Evolutionary conservation across 768 basidiomycete genomes (phyloP).

Genomic region (Rhizopogon vesiculosus): DNA sequence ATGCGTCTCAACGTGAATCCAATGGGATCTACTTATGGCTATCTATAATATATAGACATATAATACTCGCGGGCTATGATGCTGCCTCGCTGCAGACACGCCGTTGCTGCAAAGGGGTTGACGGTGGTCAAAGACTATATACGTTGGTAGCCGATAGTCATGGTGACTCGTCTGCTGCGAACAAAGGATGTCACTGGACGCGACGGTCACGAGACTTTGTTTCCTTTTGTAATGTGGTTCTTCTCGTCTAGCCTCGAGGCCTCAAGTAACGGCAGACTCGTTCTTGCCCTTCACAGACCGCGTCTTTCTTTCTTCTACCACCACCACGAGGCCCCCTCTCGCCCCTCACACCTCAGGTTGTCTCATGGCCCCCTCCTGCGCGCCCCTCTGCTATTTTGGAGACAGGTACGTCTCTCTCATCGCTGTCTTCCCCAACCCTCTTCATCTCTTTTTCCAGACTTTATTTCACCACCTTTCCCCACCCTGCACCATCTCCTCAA

Average conservation of each 20-base stretch:
- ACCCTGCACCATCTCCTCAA: constrained; percentile 64
- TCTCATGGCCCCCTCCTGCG: constrained; percentile 47
- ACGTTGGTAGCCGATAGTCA: too few relatives aligned
- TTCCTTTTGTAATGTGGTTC: constrained; percentile 27
- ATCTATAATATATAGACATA: not conserved
- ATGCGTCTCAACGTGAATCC: not conserved
- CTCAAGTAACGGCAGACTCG: constrained; percentile 23
- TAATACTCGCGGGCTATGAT: not conserved
- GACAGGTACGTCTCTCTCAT: constrained; percentile 52
- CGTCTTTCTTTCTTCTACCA: constrained; percentile 7
- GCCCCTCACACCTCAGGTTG: not conserved
- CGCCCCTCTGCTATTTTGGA: constrained; percentile 74
- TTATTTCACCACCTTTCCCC: constrained; percentile 86
- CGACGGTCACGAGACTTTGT: constrained; percentile 31
- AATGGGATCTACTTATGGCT: not conserved
- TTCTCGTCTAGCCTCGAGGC: constrained; percentile 10
- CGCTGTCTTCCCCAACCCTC: constrained; percentile 3
- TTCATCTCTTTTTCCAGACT: constrained; percentile 43
- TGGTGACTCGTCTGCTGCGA: not conserved
- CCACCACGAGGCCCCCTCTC: constrained; percentile 3
- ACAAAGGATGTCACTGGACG: constrained; percentile 11
- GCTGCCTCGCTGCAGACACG: not conserved
- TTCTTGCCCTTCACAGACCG: constrained; percentile 2
- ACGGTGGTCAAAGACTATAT: too few relatives aligned
- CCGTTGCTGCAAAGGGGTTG: too few relatives aligned